Conservation (phyloP, 148 eudicot species). For the Tetragonia tetragonoides region DNA sequence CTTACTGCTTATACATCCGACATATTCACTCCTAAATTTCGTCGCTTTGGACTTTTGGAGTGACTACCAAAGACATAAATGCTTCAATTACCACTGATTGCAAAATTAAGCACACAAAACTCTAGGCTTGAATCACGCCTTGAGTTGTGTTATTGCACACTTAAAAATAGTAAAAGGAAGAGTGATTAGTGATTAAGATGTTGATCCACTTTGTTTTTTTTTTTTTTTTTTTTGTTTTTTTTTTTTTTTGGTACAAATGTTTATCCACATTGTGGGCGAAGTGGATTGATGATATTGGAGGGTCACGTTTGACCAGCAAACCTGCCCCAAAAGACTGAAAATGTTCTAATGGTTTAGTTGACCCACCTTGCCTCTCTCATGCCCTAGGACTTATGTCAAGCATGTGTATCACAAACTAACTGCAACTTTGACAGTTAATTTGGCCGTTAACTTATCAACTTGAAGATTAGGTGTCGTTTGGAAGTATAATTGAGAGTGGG, state of each 20-base stretch:
- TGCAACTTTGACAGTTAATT: conserved; percentile 25
- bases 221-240: too few relatives aligned
- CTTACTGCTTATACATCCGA: too few relatives aligned
- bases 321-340: neutral
- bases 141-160: neutral
- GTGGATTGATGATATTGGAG: neutral
- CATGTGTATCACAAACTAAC: neutral
- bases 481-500: too few relatives aligned
- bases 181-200: neutral
- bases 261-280: too few relatives aligned
- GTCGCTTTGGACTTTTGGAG: neutral
- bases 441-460: conserved; percentile 12
- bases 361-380: neutral
- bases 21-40: too few relatives aligned
- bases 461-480: too few relatives aligned
- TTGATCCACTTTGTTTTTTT: neutral
- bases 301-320: neutral
- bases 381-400: conserved; percentile 18
- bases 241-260: too few relatives aligned
- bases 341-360: conserved; percentile 5
- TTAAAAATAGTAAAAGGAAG: neutral
- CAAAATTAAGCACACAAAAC: conserved; percentile 25
- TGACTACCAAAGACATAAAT: conserved; percentile 8
- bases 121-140: conserved; percentile 34
- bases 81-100: conserved; percentile 25